Evolutionary conservation across 805 yeast species (phyloP), one percentile per base, ranked within the genome.

Genomic region (Wickerhamiella azyma): DNA sequence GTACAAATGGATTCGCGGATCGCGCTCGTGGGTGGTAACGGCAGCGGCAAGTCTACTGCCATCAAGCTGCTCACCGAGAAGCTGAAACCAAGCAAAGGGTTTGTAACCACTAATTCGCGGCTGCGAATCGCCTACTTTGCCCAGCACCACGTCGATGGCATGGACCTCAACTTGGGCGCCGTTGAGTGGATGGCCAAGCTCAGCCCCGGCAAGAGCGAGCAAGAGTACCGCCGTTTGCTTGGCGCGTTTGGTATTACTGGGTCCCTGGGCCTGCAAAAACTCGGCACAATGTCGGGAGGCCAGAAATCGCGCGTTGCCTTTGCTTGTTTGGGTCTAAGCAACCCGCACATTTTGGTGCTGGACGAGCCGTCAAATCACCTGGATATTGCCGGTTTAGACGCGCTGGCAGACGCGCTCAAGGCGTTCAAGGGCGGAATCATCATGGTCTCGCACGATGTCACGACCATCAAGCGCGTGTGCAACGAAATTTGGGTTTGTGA

Each of bases 281-380:
- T 92, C 81, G 77, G 77, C 56, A 68, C 82, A 47, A 68, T 92
- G 49, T 89, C 97, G 9, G 98, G 97, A 66, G 98, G 98, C 70
- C 98, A 92, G 62, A 92, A 92, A 64, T 86, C 96, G 24, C 77
- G 98, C 67, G 98, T 92, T 45, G 97, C 97, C 0, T 92, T 92
- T 67, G 97, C 98, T 8, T 89, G 96, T 13, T 71, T 92, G 53
- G 85, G 96, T 66, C 70, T 92, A 57, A 75, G 75, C 50, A 81
- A 82, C 52, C 98, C 98, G 16, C 98, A 92, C 62, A 77, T 92
- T 38, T 71, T 92, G 58, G 78, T 92, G 58, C 69, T 92, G 54
- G 98, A 92, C 71, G 98, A 92, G 73, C 98, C 98, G 65, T 84
- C 96, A 6, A 92, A 92, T 67, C 98, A 92, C 67, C 77, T 92